phyloP scores from a whole-genome alignment of 306 rosid genomes.

The Corylus avellana region DNA sequence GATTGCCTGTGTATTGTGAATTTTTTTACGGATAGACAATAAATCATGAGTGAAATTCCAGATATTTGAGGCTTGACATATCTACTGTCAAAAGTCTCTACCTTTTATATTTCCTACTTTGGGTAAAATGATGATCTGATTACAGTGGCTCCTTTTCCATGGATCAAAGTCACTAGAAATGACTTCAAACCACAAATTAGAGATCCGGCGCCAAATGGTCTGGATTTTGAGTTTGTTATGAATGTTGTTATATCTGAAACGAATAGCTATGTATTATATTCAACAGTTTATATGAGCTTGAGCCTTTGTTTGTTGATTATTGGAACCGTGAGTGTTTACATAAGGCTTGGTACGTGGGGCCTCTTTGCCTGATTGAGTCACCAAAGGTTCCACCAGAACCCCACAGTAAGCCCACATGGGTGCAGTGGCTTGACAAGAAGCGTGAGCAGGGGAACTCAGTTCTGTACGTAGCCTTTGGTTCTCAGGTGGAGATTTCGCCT shows the following conservation, averaged over 20 bases:
- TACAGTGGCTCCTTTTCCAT: constrained; percentile 30
- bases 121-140: constrained; percentile 14
- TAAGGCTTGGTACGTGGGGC: constrained; percentile 38
- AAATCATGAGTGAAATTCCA: no score
- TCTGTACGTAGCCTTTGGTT: constrained; percentile 41
- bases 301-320: constrained; percentile 28
- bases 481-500: background rate
- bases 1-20: background rate
- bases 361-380: constrained; percentile 30
- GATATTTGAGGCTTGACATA: no score
- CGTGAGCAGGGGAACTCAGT: constrained; percentile 13
- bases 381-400: background rate
- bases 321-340: background rate
- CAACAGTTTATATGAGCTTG: constrained; percentile 41
- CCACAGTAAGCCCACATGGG: constrained; percentile 12
- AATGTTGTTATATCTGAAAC: background rate
- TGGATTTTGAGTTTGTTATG: background rate
- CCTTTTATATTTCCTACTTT: no score
- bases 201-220: background rate
- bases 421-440: constrained; percentile 41
- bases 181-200: constrained; percentile 14
- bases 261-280: constrained; percentile 23
- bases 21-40: background rate
- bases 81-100: no score
- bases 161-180: constrained; percentile 25